phyloP scores from a whole-genome alignment of 2,329 filamentous ascomycete genomes.

The Ceratocystis ficicola region DNA sequence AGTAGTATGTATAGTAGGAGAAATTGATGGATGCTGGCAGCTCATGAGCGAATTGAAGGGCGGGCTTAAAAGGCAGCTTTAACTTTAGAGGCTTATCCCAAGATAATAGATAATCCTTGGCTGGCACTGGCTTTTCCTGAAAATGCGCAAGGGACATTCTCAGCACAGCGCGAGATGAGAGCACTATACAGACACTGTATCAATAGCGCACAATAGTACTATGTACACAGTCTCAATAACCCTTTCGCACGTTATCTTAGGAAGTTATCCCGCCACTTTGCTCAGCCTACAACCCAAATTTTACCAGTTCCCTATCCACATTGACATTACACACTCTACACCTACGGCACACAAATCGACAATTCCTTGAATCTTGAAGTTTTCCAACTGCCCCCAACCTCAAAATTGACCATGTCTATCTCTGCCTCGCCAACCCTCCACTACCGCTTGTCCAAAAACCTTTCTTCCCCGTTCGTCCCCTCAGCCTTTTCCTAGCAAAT shows the following conservation, averaged over 20 bases:
- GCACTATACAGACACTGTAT: slow-evolving; percentile 9
- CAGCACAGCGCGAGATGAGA: not conserved
- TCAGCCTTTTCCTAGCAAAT: not conserved
- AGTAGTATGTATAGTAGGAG: not conserved
- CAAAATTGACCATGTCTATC: no score
- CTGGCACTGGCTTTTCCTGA: not conserved
- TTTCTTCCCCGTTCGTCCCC: not conserved
- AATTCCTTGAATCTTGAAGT: no score
- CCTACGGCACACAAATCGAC: not conserved
- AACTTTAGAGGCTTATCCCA: slow-evolving; percentile 11
- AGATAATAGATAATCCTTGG: not conserved
- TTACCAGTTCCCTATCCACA: not conserved
- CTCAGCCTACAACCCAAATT: not conserved
- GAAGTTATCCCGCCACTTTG: not conserved
- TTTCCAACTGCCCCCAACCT: not conserved
- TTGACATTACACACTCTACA: not conserved
- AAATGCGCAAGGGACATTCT: slow-evolving; percentile 10
- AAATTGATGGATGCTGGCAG: not conserved
- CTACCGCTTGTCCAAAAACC: no score
- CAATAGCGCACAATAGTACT: no score
- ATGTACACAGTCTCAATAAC: not conserved
- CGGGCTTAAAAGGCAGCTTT: slow-evolving; percentile 4
- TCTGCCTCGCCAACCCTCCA: not conserved
- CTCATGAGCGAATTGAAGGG: slow-evolving; percentile 7
- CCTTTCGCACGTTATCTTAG: no score